phyloP scores from a whole-genome alignment of 192 early-diverging fungal species.

The Coemansia sp. region DNA sequence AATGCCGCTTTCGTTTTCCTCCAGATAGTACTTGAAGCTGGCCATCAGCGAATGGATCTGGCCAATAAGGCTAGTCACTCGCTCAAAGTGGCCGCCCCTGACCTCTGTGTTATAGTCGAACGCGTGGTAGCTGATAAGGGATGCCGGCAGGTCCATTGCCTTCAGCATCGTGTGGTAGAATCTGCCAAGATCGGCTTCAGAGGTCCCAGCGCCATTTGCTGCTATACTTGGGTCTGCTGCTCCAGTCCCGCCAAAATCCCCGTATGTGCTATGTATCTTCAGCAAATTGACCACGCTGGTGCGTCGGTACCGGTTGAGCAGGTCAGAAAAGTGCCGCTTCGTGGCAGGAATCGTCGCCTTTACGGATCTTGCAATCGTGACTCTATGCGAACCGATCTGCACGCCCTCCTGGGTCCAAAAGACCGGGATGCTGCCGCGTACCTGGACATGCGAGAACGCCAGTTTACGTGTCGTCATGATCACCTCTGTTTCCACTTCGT shows the following conservation, averaged over 20 bases:
- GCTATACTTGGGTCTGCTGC: conserved; percentile 13
- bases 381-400: conserved; percentile 80
- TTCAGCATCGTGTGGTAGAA: conserved; percentile 63
- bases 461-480: conserved; percentile 61
- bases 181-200: conserved; percentile 68
- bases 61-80: conserved; percentile 60
- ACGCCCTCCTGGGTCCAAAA: conserved; percentile 97
- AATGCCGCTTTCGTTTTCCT: conserved; percentile 58
- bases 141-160: conserved; percentile 43
- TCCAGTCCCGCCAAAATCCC: conserved; percentile 11
- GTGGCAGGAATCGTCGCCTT: conserved; percentile 85
- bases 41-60: conserved; percentile 57
- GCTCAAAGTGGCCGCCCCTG: conserved; percentile 76
- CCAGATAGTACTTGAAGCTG: conserved; percentile 69
- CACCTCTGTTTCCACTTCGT: conserved; percentile 97
- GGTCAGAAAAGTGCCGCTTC: conserved; percentile 69
- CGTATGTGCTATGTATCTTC: conserved; percentile 55
- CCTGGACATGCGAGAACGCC: conserved; percentile 76
- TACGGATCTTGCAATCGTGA: conserved; percentile 77
- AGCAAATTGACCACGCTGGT: conserved; percentile 83
- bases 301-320: conserved; percentile 70
- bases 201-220: conserved; percentile 19
- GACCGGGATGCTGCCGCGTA: conserved; percentile 86
- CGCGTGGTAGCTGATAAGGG: conserved; percentile 61
- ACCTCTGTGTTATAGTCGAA: conserved; percentile 87